Percentiles rank a stretch among this genome's conserved stretches.
phyloP scores from a whole-genome alignment of 2,329 filamentous ascomycete species.

The Arthrobotrys pseudoclavata region DNA sequence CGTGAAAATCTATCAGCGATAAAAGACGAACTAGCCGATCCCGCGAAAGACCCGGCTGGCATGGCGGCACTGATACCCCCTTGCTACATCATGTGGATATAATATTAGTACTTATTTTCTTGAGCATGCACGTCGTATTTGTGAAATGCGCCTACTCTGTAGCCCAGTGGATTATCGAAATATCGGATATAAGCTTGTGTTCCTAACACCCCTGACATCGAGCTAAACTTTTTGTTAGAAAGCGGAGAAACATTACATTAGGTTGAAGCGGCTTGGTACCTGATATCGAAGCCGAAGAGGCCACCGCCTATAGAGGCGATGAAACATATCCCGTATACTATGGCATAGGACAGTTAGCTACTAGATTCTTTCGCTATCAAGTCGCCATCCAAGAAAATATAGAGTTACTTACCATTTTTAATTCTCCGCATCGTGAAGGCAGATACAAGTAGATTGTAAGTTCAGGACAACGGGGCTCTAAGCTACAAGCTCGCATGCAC shows the following conservation, averaged over 20 bases:
- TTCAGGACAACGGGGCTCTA: not conserved
- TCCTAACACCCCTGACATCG: slow-evolving; percentile 78
- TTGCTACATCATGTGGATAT: slow-evolving; percentile 60
- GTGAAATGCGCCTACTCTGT: slow-evolving; percentile 43
- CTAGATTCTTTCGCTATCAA: not conserved
- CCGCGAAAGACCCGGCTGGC: slow-evolving; percentile 66
- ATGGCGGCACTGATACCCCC: slow-evolving; percentile 66
- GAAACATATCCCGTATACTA: slow-evolving; percentile 73
- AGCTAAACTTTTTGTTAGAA: slow-evolving; percentile 19
- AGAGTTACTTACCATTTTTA: slow-evolving; percentile 13
- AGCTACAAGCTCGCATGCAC: not conserved
- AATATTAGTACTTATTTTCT: not conserved
- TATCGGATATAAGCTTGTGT: slow-evolving; percentile 79
- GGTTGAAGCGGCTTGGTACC: slow-evolving; percentile 65
- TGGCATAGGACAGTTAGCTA: not conserved
- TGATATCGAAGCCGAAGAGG: slow-evolving; percentile 85
- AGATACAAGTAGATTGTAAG: not conserved
- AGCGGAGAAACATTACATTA: not conserved
- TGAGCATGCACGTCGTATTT: not conserved
- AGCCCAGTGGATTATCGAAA: slow-evolving; percentile 72
- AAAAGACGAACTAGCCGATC: slow-evolving; percentile 70
- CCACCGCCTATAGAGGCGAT: slow-evolving; percentile 74
- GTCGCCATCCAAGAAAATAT: not conserved
- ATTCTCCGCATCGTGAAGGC: slow-evolving; percentile 15
- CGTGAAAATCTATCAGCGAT: slow-evolving; percentile 71